Evolutionary conservation across 2,329 filamentous ascomycete species (phyloP).

Genomic region (Penicillium sp.): DNA sequence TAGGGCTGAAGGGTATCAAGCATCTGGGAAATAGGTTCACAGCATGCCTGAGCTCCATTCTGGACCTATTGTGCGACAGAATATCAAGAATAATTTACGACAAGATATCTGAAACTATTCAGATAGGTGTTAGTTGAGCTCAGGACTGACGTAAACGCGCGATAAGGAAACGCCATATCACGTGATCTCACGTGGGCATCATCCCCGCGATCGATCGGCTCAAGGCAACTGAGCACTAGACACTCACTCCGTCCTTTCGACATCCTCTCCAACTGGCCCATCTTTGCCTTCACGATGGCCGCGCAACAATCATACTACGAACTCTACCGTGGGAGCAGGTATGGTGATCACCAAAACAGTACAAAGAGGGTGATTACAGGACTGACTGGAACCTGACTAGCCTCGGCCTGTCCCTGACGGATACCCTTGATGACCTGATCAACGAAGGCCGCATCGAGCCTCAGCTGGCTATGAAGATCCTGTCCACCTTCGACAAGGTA

Average conservation of each 20-base stretch:
- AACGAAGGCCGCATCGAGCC: constrained; percentile 94
- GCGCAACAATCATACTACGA: constrained; percentile 75
- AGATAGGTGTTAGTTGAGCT: not conserved
- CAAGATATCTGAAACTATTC: not conserved
- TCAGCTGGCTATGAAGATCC: constrained; percentile 97
- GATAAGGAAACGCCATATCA: constrained; percentile 21
- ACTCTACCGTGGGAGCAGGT: constrained; percentile 98
- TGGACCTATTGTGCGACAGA: not conserved
- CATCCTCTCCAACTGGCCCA: constrained; percentile 17
- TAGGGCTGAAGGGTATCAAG: not conserved
- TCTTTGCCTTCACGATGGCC: constrained; percentile 50
- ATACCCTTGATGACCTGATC: constrained; percentile 96
- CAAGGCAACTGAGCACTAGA: constrained; percentile 26
- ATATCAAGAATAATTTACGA: not conserved
- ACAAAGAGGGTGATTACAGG: constrained; percentile 1
- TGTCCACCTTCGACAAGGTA: constrained; percentile 91
- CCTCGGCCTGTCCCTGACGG: constrained; percentile 89
- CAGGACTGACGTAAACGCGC: constrained; percentile 18
- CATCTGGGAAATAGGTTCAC: not conserved
- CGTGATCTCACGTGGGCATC: constrained; percentile 21
- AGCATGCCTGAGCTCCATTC: not conserved
- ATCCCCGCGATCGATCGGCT: constrained; percentile 24
- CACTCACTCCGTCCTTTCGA: constrained; percentile 15
- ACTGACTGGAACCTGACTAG: constrained; percentile 57
- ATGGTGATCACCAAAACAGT: constrained; percentile 42